phyloP scores from a whole-genome alignment of 2,329 filamentous ascomycete genomes.

The Neonectria ditissima region DNA sequence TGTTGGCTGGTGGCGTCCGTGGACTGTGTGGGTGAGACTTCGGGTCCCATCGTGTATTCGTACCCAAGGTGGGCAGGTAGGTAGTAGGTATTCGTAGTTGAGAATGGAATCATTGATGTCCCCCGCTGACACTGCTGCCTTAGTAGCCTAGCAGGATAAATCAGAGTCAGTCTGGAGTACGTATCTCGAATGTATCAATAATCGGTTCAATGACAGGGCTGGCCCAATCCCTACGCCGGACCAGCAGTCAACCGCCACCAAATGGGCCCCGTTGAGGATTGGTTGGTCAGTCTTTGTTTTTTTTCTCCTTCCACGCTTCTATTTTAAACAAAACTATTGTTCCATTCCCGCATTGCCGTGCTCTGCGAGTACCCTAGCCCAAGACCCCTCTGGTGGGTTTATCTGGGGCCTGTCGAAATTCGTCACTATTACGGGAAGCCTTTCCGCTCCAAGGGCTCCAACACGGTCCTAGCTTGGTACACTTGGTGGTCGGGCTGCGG shows the following conservation, averaged over 20 bases:
- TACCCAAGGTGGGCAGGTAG: too few species aligned
- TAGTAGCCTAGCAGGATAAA: constrained; percentile 17
- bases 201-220: constrained; percentile 6
- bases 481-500: constrained; percentile 23
- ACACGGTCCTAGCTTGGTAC: constrained; percentile 25
- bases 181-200: constrained; percentile 31
- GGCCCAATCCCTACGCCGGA: constrained; percentile 5
- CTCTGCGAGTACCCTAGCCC: constrained; percentile 25
- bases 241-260: constrained; percentile 39
- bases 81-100: neutral
- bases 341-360: constrained; percentile 31
- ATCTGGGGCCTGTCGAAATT: constrained; percentile 32
- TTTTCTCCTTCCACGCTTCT: constrained; percentile 22
- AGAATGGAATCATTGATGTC: neutral
- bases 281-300: constrained; percentile 38
- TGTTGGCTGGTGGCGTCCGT: neutral
- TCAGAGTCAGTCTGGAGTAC: constrained; percentile 12
- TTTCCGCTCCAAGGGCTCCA: constrained; percentile 12
- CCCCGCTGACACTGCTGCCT: constrained; percentile 12
- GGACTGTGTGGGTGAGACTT: constrained; percentile 4
- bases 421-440: constrained; percentile 25
- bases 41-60: neutral
- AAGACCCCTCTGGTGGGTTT: constrained; percentile 27
- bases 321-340: constrained; percentile 24
- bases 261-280: constrained; percentile 37